Conservation (phyloP, 768 basidiomycete species). For the Tricholoma bakamatsutake region DNA sequence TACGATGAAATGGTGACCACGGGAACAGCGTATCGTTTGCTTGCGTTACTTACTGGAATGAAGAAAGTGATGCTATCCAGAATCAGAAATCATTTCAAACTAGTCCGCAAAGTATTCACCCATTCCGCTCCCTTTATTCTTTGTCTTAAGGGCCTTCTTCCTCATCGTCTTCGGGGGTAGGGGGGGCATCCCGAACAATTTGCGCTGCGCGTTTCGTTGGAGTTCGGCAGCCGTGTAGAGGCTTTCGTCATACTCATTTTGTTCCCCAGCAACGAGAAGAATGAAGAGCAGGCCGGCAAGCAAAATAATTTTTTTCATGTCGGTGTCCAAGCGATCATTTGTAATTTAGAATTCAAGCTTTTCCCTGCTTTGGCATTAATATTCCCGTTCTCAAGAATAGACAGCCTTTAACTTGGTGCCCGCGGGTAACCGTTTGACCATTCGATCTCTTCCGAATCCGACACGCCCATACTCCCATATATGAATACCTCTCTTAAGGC, state of each 20-base stretch:
- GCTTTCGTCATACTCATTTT: not conserved
- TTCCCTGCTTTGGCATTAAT: no score
- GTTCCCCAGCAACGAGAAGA: not conserved
- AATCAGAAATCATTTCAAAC: not conserved
- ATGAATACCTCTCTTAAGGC: no score
- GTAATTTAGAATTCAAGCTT: no score
- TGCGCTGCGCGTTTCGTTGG: conserved; percentile 7
- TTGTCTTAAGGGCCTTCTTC: conserved; percentile 3
- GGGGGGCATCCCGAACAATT: conserved; percentile 6
- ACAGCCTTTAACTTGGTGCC: no score
- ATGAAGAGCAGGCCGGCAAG: not conserved
- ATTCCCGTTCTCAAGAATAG: no score
- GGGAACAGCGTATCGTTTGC: not conserved
- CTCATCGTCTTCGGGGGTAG: conserved; percentile 4
- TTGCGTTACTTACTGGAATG: not conserved
- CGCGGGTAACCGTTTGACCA: no score
- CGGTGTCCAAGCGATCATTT: not conserved
- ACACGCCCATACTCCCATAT: no score
- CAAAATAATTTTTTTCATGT: not conserved
- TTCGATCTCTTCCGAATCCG: no score
- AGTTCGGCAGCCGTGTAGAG: conserved; percentile 6
- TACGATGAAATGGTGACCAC: not conserved
- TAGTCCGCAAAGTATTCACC: not conserved
- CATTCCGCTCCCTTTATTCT: not conserved
- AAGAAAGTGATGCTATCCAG: not conserved